A percentile compares a stretch with the other conserved stretches of the same genome.
Evolutionary conservation across 192 early-diverging fungal genomes (phyloP).

Genomic region (Gigaspora rosea): DNA sequence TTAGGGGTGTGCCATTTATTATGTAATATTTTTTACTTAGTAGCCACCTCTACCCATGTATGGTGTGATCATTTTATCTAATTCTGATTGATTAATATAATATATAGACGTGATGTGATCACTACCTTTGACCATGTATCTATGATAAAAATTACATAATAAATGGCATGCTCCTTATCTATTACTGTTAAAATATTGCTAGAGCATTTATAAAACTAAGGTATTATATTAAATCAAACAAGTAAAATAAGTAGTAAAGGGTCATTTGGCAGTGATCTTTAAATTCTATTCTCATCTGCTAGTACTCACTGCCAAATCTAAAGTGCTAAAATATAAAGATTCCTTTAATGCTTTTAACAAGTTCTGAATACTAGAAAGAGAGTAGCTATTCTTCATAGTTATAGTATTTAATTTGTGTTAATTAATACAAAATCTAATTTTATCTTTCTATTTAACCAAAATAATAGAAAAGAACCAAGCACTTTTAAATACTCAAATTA

Average conservation of each 20-base stretch:
- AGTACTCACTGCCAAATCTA: constrained; percentile 42
- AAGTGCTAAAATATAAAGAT: constrained; percentile 41
- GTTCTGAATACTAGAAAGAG: constrained; percentile 54
- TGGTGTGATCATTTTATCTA: too few species aligned
- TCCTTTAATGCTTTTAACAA: constrained; percentile 36
- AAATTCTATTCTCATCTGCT: constrained; percentile 40
- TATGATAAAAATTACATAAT: too few species aligned
- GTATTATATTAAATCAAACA: constrained; percentile 36
- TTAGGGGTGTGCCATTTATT: too few species aligned
- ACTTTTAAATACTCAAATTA: too few species aligned
- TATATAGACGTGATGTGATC: too few species aligned
- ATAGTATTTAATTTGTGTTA: constrained; percentile 44
- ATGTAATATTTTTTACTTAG: too few species aligned
- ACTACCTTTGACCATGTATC: too few species aligned
- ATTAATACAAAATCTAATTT: too few species aligned
- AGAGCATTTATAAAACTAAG: constrained; percentile 29
- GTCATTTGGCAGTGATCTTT: constrained; percentile 15
- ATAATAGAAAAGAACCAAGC: too few species aligned
- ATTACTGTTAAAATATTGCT: not conserved
- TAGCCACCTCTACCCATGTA: too few species aligned
- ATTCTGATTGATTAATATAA: too few species aligned
- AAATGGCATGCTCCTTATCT: too few species aligned
- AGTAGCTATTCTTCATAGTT: constrained; percentile 50
- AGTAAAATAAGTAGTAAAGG: constrained; percentile 19
- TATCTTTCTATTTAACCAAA: constrained; percentile 9